Conservation (phyloP, 257 asterid species). For the Coffea canephora region DNA sequence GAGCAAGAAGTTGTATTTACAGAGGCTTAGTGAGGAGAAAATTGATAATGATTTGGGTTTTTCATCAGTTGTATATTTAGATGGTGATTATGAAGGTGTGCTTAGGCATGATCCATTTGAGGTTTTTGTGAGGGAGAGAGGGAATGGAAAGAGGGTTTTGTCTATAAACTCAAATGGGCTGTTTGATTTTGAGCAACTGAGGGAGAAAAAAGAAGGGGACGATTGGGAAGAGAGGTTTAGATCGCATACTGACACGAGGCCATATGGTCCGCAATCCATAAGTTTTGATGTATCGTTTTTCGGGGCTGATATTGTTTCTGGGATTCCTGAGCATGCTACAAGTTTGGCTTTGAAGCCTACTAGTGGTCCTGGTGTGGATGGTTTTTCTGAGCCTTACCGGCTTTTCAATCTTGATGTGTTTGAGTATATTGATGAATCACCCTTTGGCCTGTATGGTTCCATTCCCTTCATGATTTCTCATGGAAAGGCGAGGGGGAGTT, state of each 20-base stretch:
- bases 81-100: constrained; percentile 85
- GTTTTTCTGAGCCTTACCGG: constrained; percentile 80
- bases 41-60: constrained; percentile 43
- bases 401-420: constrained; percentile 93
- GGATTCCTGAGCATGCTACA: constrained; percentile 94
- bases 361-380: constrained; percentile 75
- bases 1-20: constrained; percentile 68
- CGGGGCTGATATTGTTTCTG: constrained; percentile 89
- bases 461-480: constrained; percentile 91
- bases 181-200: constrained; percentile 89
- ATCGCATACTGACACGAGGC: constrained; percentile 79
- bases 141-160: constrained; percentile 61
- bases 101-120: constrained; percentile 88
- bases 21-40: constrained; percentile 59
- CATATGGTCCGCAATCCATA: constrained; percentile 89
- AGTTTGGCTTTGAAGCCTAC: constrained; percentile 90
- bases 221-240: constrained; percentile 93
- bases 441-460: constrained; percentile 93
- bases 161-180: constrained; percentile 87
- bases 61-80: constrained; percentile 67
- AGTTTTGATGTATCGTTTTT: constrained; percentile 94
- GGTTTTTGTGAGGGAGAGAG: constrained; percentile 83
- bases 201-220: constrained; percentile 63
- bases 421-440: constrained; percentile 78
- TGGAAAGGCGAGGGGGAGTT: constrained; percentile 77